Percentiles rank a stretch among this genome's conserved stretches.
Conservation (phyloP, 257 asterid genomes). For the Solanum appendiculatum region DNA sequence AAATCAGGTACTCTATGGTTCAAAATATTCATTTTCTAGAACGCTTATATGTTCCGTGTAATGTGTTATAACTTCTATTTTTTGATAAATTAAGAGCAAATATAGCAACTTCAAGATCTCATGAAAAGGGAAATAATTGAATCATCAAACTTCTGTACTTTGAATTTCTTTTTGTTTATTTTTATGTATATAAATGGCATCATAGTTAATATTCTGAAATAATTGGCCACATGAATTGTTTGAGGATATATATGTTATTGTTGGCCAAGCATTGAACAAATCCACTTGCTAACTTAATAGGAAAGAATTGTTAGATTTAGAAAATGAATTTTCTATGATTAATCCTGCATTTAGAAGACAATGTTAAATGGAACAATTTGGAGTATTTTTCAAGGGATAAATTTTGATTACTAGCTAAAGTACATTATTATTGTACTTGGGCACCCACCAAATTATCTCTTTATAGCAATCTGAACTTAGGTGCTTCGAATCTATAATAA, state of each 20-base stretch:
- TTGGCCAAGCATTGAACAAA: background rate
- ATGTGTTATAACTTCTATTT: background rate
- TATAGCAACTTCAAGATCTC: background rate
- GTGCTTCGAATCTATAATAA: background rate
- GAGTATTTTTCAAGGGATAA: background rate
- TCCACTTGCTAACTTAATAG: background rate
- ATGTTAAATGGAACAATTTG: background rate
- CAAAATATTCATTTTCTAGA: background rate
- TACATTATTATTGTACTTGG: background rate
- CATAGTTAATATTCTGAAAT: background rate
- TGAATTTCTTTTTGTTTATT: background rate
- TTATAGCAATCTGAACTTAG: background rate
- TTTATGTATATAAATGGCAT: background rate
- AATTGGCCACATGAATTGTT: background rate
- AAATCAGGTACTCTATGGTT: background rate
- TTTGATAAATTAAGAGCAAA: background rate
- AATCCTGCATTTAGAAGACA: background rate
- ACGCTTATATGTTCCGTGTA: background rate
- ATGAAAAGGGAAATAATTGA: background rate
- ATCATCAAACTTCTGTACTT: background rate
- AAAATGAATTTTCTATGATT: background rate
- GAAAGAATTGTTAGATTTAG: background rate
- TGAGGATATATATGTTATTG: background rate
- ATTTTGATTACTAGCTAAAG: background rate
- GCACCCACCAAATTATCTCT: background rate